phyloP scores from a whole-genome alignment of 169 alveolate species.

The Babesia ovis region DNA sequence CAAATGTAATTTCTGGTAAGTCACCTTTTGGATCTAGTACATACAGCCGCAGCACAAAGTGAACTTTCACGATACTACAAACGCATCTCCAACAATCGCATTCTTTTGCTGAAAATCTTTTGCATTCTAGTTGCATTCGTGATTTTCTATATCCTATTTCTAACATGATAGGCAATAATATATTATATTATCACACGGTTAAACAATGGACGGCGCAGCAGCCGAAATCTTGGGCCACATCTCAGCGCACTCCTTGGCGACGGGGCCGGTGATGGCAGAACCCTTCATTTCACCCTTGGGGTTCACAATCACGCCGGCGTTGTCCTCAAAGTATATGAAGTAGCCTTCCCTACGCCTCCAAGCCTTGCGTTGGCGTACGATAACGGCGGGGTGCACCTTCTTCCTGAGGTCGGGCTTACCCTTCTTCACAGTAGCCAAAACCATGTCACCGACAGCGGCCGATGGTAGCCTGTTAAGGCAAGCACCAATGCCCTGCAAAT shows the following conservation, averaged over 20 bases:
- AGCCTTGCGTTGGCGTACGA: constrained; percentile 98
- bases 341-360: constrained; percentile 99
- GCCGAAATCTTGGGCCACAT: constrained; percentile 99
- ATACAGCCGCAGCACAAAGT: constrained; percentile 37
- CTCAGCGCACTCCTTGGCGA: constrained; percentile 99
- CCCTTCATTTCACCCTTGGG: constrained; percentile 99
- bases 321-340: constrained; percentile 97
- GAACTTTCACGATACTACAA: constrained; percentile 59
- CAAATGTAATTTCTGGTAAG: constrained; percentile 71
- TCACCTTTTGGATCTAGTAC: not conserved
- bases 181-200: constrained; percentile 54
- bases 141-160: constrained; percentile 38
- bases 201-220: constrained; percentile 97
- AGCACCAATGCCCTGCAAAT: constrained; percentile 90
- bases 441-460: constrained; percentile 99
- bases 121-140: constrained; percentile 41
- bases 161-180: constrained; percentile 35
- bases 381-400: constrained; percentile 97
- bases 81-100: constrained; percentile 65
- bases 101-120: constrained; percentile 48
- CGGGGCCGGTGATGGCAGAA: constrained; percentile 99
- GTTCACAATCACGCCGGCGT: constrained; percentile 99
- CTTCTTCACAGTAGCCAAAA: constrained; percentile 96
- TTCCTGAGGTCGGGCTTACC: constrained; percentile 98
- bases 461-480: constrained; percentile 96